phyloP scores from a whole-genome alignment of 192 early-diverging fungal species.

The Linnemannia exigua region DNA sequence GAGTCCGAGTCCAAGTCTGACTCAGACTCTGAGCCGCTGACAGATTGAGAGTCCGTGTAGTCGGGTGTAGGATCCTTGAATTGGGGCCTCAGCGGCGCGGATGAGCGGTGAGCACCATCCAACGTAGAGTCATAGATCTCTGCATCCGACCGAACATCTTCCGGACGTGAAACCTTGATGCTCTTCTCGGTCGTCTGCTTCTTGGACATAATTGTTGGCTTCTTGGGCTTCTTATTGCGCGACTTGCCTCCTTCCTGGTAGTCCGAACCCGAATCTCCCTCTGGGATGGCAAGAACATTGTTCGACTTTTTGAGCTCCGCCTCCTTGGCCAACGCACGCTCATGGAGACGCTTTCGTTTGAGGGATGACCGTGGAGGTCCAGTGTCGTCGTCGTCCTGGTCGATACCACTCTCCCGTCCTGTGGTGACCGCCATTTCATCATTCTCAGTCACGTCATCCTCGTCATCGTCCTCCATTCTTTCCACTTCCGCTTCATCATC shows the following conservation, averaged over 20 bases:
- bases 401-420: slow-evolving; percentile 23
- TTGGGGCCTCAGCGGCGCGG: background rate
- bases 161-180: slow-evolving; percentile 14
- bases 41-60: slow-evolving; percentile 34
- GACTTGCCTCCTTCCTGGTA: slow-evolving; percentile 16
- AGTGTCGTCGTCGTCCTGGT: slow-evolving; percentile 16
- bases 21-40: slow-evolving; percentile 42
- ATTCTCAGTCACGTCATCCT: slow-evolving; percentile 13
- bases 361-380: slow-evolving; percentile 13
- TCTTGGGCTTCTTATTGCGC: slow-evolving; percentile 48
- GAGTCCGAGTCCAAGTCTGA: slow-evolving; percentile 54
- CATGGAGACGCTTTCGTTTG: slow-evolving; percentile 41
- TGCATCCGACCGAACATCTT: slow-evolving; percentile 27
- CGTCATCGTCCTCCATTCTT: slow-evolving; percentile 43
- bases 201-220: slow-evolving; percentile 14
- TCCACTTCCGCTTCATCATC: slow-evolving; percentile 51
- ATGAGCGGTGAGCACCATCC: slow-evolving; percentile 7
- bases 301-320: slow-evolving; percentile 12
- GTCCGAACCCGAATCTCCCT: slow-evolving; percentile 45
- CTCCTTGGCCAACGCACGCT: slow-evolving; percentile 2
- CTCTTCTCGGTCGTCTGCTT: slow-evolving; percentile 18
- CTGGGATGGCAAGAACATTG: background rate
- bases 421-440: slow-evolving; percentile 30
- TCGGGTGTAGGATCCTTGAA: slow-evolving; percentile 44
- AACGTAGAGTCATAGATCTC: slow-evolving; percentile 17